Conservation (phyloP, 208 protist species). For the Naegleria gruberi region DNA sequence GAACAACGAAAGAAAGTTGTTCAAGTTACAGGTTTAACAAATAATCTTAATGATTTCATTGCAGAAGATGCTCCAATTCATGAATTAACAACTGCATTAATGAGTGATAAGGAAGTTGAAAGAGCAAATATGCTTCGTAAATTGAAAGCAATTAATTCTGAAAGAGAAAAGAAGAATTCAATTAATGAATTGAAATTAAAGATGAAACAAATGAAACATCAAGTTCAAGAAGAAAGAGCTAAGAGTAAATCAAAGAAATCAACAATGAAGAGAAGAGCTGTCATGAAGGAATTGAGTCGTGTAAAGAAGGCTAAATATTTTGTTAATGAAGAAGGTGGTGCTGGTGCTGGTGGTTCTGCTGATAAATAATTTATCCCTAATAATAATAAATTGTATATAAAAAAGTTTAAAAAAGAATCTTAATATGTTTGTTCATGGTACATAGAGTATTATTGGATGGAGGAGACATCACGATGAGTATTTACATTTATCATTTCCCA, state of each 20-base stretch:
- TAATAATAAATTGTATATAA: too few species aligned
- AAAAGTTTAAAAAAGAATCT: too few species aligned
- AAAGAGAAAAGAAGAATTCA: not conserved
- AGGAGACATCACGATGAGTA: too few species aligned
- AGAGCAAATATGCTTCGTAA: not conserved
- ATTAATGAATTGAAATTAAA: not conserved
- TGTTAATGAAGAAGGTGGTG: not conserved
- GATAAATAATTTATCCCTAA: too few species aligned
- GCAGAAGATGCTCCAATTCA: not conserved
- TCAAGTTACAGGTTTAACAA: not conserved
- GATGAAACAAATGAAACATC: not conserved
- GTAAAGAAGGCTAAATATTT: conserved; percentile 12
- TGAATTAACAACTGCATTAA: not conserved
- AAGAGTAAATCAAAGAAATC: not conserved
- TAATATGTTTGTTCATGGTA: too few species aligned
- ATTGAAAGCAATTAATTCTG: not conserved
- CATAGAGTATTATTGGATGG: too few species aligned
- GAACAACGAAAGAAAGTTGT: not conserved
- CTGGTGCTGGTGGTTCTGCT: too few species aligned
- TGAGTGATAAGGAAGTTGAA: not conserved
- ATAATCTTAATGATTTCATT: not conserved
- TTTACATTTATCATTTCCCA: too few species aligned
- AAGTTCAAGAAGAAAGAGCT: not conserved
- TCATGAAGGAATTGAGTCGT: not conserved
- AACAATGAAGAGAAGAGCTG: not conserved